phyloP scores from a whole-genome alignment of 768 basidiomycete species.

The Brasilioporus rufonigricans region DNA sequence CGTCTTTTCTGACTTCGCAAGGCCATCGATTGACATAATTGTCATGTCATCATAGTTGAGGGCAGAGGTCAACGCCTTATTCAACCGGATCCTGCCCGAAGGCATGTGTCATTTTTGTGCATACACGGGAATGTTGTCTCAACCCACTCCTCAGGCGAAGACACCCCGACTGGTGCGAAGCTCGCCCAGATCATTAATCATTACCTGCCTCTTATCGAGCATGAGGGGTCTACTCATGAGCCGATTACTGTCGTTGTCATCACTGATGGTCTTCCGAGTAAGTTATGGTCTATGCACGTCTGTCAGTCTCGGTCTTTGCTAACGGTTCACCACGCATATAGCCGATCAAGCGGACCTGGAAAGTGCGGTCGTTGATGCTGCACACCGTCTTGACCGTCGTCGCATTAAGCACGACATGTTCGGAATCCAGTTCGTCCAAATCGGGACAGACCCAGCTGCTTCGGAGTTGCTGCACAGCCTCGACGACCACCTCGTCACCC shows the following conservation, averaged over 20 bases:
- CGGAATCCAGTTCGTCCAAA: constrained; percentile 47
- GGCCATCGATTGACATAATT: background rate
- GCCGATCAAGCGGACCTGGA: constrained; percentile 29
- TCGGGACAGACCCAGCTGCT: no score
- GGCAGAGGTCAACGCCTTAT: constrained; percentile 21
- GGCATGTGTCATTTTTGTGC: constrained; percentile 9
- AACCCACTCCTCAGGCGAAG: constrained; percentile 21
- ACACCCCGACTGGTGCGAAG: constrained; percentile 39
- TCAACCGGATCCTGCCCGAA: constrained; percentile 24
- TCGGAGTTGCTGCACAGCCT: constrained; percentile 39
- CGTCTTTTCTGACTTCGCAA: background rate
- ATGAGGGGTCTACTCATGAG: constrained; percentile 27
- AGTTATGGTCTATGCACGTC: constrained; percentile 8
- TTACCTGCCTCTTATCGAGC: constrained; percentile 37
- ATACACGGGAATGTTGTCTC: background rate
- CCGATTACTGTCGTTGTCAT: constrained; percentile 38
- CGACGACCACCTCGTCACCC: no score
- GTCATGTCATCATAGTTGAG: constrained; percentile 21
- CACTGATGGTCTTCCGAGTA: constrained; percentile 41
- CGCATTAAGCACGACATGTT: constrained; percentile 37
- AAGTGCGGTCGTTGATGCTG: constrained; percentile 33
- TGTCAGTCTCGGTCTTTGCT: background rate
- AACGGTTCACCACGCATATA: constrained; percentile 6
- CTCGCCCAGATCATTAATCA: constrained; percentile 35
- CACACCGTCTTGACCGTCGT: no score